phyloP scores from a whole-genome alignment of 805 yeast genomes.

The Vanderwaltozyma polyspora region DNA sequence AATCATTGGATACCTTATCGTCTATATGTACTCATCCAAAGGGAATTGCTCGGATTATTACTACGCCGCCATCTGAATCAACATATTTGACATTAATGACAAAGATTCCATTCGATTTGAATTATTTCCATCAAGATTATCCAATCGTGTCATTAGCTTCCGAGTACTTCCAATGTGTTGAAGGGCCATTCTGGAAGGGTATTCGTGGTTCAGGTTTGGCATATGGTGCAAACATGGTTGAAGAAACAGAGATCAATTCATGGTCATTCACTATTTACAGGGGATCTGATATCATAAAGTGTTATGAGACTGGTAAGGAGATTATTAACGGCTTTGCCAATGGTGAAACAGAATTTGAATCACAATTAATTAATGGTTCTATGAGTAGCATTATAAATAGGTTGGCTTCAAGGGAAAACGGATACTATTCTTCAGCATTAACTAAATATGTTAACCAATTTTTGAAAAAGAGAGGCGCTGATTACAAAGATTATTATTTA shows the following conservation, averaged over 20 bases:
- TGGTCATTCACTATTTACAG: conserved; percentile 61
- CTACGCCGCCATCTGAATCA: conserved; percentile 79
- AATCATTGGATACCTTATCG: conserved; percentile 43
- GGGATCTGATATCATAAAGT: conserved; percentile 68
- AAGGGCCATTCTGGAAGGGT: conserved; percentile 96
- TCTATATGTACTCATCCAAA: conserved; percentile 42
- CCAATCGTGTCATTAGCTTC: conserved; percentile 62
- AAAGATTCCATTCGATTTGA: conserved; percentile 36
- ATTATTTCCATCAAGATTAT: conserved; percentile 45
- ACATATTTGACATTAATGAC: conserved; percentile 55
- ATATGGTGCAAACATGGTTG: conserved; percentile 64
- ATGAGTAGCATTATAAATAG: conserved; percentile 63
- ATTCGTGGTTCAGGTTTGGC: conserved; percentile 92
- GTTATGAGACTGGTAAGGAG: conserved; percentile 48
- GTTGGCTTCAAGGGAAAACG: conserved; percentile 59
- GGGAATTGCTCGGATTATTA: conserved; percentile 45
- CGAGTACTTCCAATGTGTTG: conserved; percentile 72
- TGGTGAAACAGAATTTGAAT: conserved; percentile 47
- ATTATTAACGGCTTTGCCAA: conserved; percentile 50
- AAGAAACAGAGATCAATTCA: conserved; percentile 54
- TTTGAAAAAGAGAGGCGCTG: conserved; percentile 59
- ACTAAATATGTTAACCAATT: conserved; percentile 55
- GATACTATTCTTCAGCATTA: conserved; percentile 52
- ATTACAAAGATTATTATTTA: conserved; percentile 46
- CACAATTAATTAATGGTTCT: conserved; percentile 55